Percentiles rank a stretch among this genome's conserved stretches.
These are phyloP conservation scores for Flammula alnicola DNA, from an alignment of 1,284 basidiomycete species.

Conservation along the genomic window DNA sequence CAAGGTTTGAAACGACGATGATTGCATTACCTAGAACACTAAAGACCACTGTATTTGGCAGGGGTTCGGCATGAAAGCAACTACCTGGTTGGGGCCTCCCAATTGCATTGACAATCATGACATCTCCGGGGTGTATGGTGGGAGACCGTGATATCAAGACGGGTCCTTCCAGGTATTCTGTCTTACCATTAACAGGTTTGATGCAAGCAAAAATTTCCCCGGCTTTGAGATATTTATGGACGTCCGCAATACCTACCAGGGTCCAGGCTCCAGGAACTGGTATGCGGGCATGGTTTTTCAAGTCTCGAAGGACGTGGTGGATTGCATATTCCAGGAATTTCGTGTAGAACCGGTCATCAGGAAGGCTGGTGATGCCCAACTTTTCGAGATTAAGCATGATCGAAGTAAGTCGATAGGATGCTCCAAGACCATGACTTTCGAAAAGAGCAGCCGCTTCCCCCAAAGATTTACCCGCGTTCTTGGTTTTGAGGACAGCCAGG, in stretches of 20 bases:
- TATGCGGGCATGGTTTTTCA: constrained; percentile 72
- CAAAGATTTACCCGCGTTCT: constrained; percentile 47
- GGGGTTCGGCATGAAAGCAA: constrained; percentile 53
- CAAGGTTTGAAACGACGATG: not conserved
- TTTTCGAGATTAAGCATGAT: constrained; percentile 42
- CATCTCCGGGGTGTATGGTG: constrained; percentile 71
- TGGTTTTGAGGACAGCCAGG: constrained; percentile 51
- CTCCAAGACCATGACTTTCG: constrained; percentile 46
- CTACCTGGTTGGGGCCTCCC: constrained; percentile 57
- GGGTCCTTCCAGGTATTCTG: constrained; percentile 56
- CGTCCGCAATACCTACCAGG: constrained; percentile 71
- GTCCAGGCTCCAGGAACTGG: constrained; percentile 66
- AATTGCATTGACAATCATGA: constrained; percentile 63
- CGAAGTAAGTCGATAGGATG: constrained; percentile 44
- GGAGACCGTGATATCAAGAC: constrained; percentile 67
- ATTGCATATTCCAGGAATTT: constrained; percentile 56
- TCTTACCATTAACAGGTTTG: constrained; percentile 41
- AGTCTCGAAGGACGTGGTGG: constrained; percentile 65
- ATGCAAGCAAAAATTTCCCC: constrained; percentile 65
- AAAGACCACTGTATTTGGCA: constrained; percentile 64
- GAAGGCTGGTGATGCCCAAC: constrained; percentile 35
- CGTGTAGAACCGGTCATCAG: constrained; percentile 51
- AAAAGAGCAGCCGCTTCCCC: constrained; percentile 51
- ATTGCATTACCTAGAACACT: constrained; percentile 48
- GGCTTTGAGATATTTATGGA: constrained; percentile 52